Conservation (phyloP, 331 rosid species). For the Quercus phellos region DNA sequence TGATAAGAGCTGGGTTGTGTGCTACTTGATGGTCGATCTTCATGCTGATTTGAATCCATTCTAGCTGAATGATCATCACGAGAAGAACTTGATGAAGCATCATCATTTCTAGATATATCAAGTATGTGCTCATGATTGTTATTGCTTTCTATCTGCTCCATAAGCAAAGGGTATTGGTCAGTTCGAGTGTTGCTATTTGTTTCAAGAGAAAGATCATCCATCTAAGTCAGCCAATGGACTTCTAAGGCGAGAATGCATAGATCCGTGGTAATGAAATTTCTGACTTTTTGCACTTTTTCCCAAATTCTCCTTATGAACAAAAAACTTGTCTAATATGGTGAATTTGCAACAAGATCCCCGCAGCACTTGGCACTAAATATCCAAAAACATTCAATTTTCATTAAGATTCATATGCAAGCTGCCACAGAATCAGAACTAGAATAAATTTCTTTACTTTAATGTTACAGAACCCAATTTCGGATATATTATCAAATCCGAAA, state of each 20-base stretch:
- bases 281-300: constrained; percentile 21
- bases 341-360: constrained; percentile 18
- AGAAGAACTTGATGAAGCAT: constrained; percentile 42
- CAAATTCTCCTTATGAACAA: constrained; percentile 11
- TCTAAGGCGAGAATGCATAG: constrained; percentile 40
- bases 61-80: constrained; percentile 34
- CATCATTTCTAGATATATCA: constrained; percentile 44
- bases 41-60: constrained; percentile 28
- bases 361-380: constrained; percentile 7
- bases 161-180: constrained; percentile 61
- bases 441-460: not conserved
- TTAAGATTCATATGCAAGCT: constrained; percentile 31
- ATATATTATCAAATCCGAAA: not conserved
- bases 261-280: constrained; percentile 17
- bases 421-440: constrained; percentile 12
- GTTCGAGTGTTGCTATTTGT: constrained; percentile 35
- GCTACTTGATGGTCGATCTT: constrained; percentile 30
- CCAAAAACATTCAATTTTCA: not conserved
- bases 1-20: constrained; percentile 36
- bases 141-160: constrained; percentile 40
- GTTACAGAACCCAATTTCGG: constrained; percentile 1
- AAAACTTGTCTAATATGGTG: constrained; percentile 5
- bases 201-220: constrained; percentile 56
- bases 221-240: constrained; percentile 43
- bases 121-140: constrained; percentile 41